A percentile compares a stretch with the other conserved stretches of the same genome.
Conservation (phyloP, 345 rosid species). For the Sapria himalayana region DNA sequence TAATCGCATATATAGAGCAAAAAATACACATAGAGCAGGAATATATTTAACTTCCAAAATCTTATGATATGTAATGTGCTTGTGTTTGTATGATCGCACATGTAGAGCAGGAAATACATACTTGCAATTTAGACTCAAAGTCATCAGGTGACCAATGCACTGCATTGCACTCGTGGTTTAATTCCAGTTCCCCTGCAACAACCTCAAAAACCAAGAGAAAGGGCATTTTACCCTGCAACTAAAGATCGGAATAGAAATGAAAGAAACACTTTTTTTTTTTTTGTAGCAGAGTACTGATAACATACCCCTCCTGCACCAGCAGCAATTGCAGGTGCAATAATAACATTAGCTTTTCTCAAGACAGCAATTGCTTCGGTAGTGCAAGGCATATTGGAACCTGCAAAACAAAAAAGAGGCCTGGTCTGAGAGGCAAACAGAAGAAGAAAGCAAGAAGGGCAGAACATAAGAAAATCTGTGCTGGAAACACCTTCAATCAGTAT, state of each 20-base stretch:
- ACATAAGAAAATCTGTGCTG: too few species aligned
- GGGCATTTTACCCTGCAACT: not conserved
- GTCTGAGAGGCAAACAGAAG: not conserved
- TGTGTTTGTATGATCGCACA: too few species aligned
- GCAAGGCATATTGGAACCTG: conserved; percentile 96
- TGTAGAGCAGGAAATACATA: too few species aligned
- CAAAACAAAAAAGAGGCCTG: conserved; percentile 6
- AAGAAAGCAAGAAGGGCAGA: too few species aligned
- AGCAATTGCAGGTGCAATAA: conserved; percentile 90
- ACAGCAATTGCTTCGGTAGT: conserved; percentile 84
- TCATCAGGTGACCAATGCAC: conserved; percentile 96
- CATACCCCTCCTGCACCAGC: conserved; percentile 98
- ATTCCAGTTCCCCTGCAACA: conserved; percentile 94
- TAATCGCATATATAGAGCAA: too few species aligned
- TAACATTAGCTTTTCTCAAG: conserved; percentile 69
- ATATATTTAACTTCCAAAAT: too few species aligned
- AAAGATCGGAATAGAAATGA: conserved; percentile 6
- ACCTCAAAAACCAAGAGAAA: conserved; percentile 31
- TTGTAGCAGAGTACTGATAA: too few species aligned
- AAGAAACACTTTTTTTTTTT: too few species aligned
- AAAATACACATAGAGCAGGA: too few species aligned
- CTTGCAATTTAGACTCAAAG: conserved; percentile 92
- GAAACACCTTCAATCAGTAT: conserved; percentile 83
- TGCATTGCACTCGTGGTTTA: conserved; percentile 64
- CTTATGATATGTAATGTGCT: too few species aligned